phyloP scores from a whole-genome alignment of 1,284 basidiomycete species.

The Heterobasidion annosum region DNA sequence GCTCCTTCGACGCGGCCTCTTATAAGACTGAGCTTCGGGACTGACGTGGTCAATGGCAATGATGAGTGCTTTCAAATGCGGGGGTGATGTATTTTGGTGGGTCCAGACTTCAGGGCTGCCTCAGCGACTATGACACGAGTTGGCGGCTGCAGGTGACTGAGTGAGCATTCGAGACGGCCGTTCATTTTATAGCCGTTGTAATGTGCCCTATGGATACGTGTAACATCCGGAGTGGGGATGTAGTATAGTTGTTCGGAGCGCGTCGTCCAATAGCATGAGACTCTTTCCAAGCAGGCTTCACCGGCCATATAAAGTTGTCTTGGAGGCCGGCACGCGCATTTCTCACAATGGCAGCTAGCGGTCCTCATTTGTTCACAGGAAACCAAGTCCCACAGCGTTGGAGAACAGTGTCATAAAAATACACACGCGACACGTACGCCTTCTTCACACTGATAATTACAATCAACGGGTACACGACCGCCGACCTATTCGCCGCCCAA shows the following conservation, averaged over 20 bases:
- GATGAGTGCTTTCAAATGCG: background rate
- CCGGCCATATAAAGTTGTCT: background rate
- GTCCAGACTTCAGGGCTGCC: background rate
- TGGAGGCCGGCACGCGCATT: background rate
- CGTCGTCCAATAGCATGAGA: background rate
- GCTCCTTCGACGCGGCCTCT: background rate
- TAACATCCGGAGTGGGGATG: background rate
- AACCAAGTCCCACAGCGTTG: too few species aligned
- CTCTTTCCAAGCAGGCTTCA: background rate
- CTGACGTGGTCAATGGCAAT: background rate
- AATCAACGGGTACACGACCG: background rate
- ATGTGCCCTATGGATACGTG: background rate
- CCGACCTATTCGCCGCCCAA: background rate
- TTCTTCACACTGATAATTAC: too few species aligned
- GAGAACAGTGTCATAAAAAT: too few species aligned
- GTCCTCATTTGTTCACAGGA: too few species aligned
- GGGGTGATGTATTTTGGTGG: background rate
- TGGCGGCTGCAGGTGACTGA: too few species aligned
- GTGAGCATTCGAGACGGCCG: too few species aligned
- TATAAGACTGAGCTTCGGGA: too few species aligned
- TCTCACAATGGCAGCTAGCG: background rate
- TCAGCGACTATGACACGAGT: too few species aligned
- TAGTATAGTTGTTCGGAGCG: background rate
- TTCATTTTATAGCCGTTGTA: background rate
- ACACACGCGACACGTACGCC: too few species aligned